Percentiles rank a stretch among this genome's conserved stretches.
Evolutionary conservation across 108 stramenopile species (phyloP).

Genomic region (Skeletonema grethae): DNA sequence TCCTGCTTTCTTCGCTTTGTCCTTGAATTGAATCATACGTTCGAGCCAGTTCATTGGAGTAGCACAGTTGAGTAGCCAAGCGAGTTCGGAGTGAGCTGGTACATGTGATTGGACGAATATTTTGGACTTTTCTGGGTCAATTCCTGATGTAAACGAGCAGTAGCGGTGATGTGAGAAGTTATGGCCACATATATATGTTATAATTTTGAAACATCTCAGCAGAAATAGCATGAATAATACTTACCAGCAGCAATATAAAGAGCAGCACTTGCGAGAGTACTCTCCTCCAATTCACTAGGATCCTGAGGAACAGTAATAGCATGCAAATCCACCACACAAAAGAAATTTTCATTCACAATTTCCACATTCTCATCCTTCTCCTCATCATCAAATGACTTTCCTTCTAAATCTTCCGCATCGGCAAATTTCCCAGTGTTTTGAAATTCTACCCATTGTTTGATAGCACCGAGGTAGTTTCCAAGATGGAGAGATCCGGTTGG

Average conservation of each 20-base stretch:
- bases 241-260: conserved; percentile 90
- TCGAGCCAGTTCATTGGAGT: conserved; percentile 99
- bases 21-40: conserved; percentile 99
- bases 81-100: conserved; percentile 94
- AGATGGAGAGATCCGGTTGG: conserved; percentile 97
- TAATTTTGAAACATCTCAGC: not conserved
- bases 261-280: conserved; percentile 80
- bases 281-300: conserved; percentile 84
- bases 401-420: conserved; percentile 52
- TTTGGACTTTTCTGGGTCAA: conserved; percentile 86
- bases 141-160: conserved; percentile 56
- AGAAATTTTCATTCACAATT: conserved; percentile 88
- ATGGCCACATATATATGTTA: not conserved
- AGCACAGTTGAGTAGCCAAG: conserved; percentile 97
- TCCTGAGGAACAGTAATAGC: conserved; percentile 98
- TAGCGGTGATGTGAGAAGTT: not conserved
- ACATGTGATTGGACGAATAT: conserved; percentile 98
- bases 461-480: conserved; percentile 98
- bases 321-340: conserved; percentile 99
- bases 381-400: conserved; percentile 38
- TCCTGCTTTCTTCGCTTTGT: conserved; percentile 92
- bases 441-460: conserved; percentile 95
- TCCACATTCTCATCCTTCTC: conserved; percentile 21
- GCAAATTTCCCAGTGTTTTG: conserved; percentile 78
- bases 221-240: conserved; percentile 10